These are phyloP conservation scores for Bipolaris sorokiniana DNA, from an alignment of 2,329 filamentous ascomycete genomes.

Conservation along the genomic window DNA sequence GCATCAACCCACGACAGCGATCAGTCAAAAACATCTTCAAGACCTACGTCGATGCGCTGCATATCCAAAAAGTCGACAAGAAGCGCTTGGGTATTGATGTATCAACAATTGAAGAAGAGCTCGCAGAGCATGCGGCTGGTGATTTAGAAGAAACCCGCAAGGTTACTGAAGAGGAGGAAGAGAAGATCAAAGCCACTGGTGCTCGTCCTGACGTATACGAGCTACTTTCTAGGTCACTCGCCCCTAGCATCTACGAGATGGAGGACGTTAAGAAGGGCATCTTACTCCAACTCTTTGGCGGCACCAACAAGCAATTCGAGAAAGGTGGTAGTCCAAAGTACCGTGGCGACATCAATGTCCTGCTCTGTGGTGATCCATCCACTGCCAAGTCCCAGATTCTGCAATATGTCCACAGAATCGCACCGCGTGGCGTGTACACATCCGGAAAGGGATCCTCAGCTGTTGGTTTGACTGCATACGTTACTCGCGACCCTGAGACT, in stretches of 20 bases:
- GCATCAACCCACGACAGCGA: conserved; percentile 90
- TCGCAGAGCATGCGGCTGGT: conserved; percentile 73
- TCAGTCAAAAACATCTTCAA: conserved; percentile 96
- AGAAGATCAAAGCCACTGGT: conserved; percentile 82
- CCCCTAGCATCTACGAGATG: conserved; percentile 95
- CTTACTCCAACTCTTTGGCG: conserved; percentile 92
- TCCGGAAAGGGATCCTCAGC: conserved; percentile 78
- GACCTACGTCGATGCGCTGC: conserved; percentile 93
- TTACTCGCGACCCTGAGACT: conserved; percentile 76
- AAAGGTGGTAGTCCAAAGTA: conserved; percentile 96
- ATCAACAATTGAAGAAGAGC: conserved; percentile 83
- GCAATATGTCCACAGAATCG: conserved; percentile 96
- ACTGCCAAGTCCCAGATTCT: conserved; percentile 95
- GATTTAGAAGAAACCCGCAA: conserved; percentile 83
- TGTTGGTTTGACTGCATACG: conserved; percentile 78
- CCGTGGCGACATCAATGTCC: conserved; percentile 94
- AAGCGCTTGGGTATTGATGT: conserved; percentile 90
- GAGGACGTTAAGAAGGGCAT: conserved; percentile 99
- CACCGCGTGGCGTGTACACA: conserved; percentile 82
- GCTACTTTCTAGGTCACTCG: conserved; percentile 84
- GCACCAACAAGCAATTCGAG: conserved; percentile 96
- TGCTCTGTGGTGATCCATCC: conserved; percentile 95
- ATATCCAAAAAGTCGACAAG: conserved; percentile 96
- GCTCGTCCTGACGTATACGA: conserved; percentile 89
- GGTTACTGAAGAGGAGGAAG: conserved; percentile 84